Percentiles rank a stretch among this genome's conserved stretches.
Conservation (phyloP, 1,284 basidiomycete genomes). For the Rhizopogon hawkerae region DNA sequence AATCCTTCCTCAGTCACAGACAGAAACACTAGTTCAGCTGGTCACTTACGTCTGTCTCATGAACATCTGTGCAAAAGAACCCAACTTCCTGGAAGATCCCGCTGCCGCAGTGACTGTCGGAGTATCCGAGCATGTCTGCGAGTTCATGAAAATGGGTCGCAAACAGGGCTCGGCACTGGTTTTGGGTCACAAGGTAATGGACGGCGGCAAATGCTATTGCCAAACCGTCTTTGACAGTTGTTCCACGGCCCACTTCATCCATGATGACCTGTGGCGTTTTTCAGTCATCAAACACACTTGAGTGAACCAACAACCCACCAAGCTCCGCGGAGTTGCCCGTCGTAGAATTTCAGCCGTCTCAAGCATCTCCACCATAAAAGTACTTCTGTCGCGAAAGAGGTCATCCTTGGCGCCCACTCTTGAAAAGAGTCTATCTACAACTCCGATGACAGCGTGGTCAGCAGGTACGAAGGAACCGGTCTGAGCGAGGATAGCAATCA, state of each 20-base stretch:
- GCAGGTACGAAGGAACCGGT: slow-evolving; percentile 92
- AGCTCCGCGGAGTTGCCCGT: slow-evolving; percentile 71
- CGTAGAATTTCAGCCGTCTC: slow-evolving; percentile 78
- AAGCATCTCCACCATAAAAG: slow-evolving; percentile 92
- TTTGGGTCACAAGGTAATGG: slow-evolving; percentile 70
- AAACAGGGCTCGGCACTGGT: slow-evolving; percentile 79
- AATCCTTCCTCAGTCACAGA: slow-evolving; percentile 2
- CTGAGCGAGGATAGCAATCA: slow-evolving; percentile 89
- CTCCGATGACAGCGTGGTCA: slow-evolving; percentile 65
- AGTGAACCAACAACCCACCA: slow-evolving; percentile 41
- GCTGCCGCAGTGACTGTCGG: slow-evolving; percentile 29
- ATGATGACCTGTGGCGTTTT: slow-evolving; percentile 69
- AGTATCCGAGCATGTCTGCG: slow-evolving; percentile 72
- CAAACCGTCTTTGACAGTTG: slow-evolving; percentile 85
- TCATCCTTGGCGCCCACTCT: slow-evolving; percentile 96
- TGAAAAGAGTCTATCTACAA: slow-evolving; percentile 89
- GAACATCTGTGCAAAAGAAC: slow-evolving; percentile 87
- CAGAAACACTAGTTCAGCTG: neutral
- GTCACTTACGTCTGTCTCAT: slow-evolving; percentile 58
- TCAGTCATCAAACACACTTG: slow-evolving; percentile 2
- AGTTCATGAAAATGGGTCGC: slow-evolving; percentile 98
- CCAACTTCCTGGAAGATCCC: slow-evolving; percentile 53
- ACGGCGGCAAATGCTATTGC: slow-evolving; percentile 90
- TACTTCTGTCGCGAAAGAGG: slow-evolving; percentile 84
- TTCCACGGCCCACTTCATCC: slow-evolving; percentile 96